Evolutionary conservation across 2,329 filamentous ascomycete species (phyloP), one percentile per base, ranked within the genome.

Genomic region (Claviceps africana): DNA sequence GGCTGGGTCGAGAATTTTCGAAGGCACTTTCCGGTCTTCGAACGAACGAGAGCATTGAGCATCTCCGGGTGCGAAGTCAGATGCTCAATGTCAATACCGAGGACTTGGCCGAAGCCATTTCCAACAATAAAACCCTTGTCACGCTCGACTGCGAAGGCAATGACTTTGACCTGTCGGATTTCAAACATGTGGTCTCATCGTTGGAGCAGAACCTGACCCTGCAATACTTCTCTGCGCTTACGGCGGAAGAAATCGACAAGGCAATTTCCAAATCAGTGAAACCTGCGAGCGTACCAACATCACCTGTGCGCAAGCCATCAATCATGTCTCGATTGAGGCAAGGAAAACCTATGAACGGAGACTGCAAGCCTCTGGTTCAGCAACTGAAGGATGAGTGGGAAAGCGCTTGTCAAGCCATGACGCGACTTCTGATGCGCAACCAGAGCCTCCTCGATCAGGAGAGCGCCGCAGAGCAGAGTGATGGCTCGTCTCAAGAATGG

Each of bases 101-200:
- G 28, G 72, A 75, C 48, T 60, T 79, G 43, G 76, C 75, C 42
- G 70, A 69, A 42, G 73, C 74, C 2, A 68, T 81, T 17, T 68
- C 70, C 5, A 61, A 64, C 31, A 79, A 79, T 59, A 66, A 64
- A 54, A 70, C 70, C 0, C 67, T 81, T 3, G 67, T 69, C 30
- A 76, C 75, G 51, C 62, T 81, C 17, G 77, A 81, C 59, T 77
- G 75, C 57, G 72, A 75, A 42, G 71, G 73, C 56, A 80, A 79
- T 55, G 72, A 72, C 51, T 75, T 79, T 57, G 78, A 75, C 55
- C 64, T 77, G 37, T 75, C 74, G 22, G 74, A 73, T 55, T 66
- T 75, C 51, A 67, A 69, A 33, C 73, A 74, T 59, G 60, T 77
- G 28, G 67, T 72, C 21, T 69, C 68, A 55, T 70, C 70, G 49